Base-by-base conservation (phyloP, 306 rosid species). In the Calophaca sinica region DNA sequence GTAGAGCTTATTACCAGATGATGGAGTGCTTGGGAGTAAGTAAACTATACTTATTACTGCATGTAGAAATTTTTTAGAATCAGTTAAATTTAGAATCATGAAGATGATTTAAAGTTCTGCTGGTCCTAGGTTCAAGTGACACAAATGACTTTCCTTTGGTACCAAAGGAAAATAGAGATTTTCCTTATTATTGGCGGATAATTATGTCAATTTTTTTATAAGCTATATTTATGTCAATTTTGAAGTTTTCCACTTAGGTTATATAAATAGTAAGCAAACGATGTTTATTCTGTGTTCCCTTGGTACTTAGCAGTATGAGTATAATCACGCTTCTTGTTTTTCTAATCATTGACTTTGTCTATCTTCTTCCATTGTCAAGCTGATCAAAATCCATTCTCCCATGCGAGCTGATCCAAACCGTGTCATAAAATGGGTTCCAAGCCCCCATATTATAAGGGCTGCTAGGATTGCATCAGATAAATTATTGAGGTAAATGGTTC, bases 21-120 rank as follows among this genome's bases (percentile, higher is more conserved):
- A 91, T 94, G 98, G 98, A 94, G 84, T 94, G 98, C 78, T 84
- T 94, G 84, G 98, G 98, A 26, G 98, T 94, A 90, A 87, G 98
- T 85, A 69, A 35, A 66, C 79, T 9, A 13, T 67, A 50, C 77
- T 73, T 45, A 28, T 44, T 75, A 20, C 53, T 42, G 73, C 62
- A n/a, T 32, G 45, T 68, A 50, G 54, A 79, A 55, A 29, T 6
- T 2, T 13, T 48, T 35, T 33, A 75, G 35, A 49, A 12, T 54
- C 3, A 31, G 69, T 77, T n/a, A 62, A 72, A 32, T 57, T 73
- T 45, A 45, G 58, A 42, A 12, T 59, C 53, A 59, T 31, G 77
- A 52, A 50, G 52, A 29, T 13, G 61, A 15, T 53, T 15, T 74
- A 39, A 75, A 42, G 44, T 15, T 58, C 35, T 52, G 51, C 62